phyloP scores from a whole-genome alignment of 495 filamentous ascomycete genomes.

The Tuber umbilicatum region DNA sequence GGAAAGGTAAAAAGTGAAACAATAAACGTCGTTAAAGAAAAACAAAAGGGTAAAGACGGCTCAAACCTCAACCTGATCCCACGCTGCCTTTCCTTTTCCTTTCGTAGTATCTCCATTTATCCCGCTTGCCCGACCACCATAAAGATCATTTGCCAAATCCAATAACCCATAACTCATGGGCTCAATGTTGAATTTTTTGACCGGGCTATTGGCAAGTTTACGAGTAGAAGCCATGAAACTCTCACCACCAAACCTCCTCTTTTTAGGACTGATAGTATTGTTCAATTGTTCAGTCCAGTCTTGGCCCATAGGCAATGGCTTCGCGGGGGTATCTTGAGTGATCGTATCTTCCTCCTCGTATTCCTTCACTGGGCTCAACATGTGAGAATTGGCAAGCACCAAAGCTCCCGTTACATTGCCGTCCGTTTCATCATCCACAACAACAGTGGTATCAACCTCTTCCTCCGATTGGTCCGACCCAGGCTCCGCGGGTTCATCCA shows the following conservation, averaged over 20 bases:
- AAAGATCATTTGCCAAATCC: conserved; percentile 41
- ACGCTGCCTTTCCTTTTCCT: conserved; percentile 50
- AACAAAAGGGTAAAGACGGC: conserved; percentile 44
- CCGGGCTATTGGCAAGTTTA: conserved; percentile 24
- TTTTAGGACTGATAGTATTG: conserved; percentile 75
- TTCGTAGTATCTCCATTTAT: conserved; percentile 43
- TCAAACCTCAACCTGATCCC: conserved; percentile 70
- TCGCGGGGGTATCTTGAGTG: conserved; percentile 29
- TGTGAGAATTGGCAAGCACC: conserved; percentile 44
- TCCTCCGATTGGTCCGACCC: conserved; percentile 61
- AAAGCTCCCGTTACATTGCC: conserved; percentile 62
- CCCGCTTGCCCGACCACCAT: conserved; percentile 21
- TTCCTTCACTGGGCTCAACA: conserved; percentile 9
- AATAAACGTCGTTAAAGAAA: conserved; percentile 36
- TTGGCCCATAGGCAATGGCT: conserved; percentile 47
- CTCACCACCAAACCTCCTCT: conserved; percentile 39
- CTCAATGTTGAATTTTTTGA: conserved; percentile 32
- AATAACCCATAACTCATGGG: conserved; percentile 39
- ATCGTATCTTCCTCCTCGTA: background rate
- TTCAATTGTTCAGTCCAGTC: conserved; percentile 91
- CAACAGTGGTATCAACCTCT: conserved; percentile 46
- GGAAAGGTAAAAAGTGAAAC: conserved; percentile 31
- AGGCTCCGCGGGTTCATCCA: conserved; percentile 57
- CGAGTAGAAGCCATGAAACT: conserved; percentile 36
- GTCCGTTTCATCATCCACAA: conserved; percentile 55